Evolutionary conservation across 768 basidiomycete genomes (phyloP).

Genomic region (Amanita molliuscula): DNA sequence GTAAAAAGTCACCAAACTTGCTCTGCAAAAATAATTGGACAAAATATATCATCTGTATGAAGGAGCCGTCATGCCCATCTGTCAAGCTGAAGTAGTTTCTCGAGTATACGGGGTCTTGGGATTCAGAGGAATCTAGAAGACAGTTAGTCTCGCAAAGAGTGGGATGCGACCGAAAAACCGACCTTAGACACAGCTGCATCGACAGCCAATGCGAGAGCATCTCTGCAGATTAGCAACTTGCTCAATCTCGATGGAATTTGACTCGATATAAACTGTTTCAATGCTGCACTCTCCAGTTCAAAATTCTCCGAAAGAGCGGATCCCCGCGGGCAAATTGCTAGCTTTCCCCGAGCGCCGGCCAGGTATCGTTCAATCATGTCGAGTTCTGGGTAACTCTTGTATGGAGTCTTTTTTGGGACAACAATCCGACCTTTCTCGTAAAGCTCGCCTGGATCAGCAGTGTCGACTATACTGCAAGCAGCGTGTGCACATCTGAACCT

Average conservation of each 20-base stretch:
- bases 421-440: not conserved
- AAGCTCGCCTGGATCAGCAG: not conserved
- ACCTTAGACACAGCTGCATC: not conserved
- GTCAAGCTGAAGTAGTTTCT: no score
- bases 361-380: not conserved
- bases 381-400: not conserved
- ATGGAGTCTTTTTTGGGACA: not conserved
- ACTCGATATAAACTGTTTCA: not conserved
- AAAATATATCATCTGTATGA: no score
- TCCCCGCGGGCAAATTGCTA: not conserved
- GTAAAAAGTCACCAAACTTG: no score
- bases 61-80: no score
- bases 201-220: not conserved
- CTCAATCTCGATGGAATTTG: not conserved
- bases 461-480: not conserved
- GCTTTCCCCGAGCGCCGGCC: not conserved
- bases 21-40: no score
- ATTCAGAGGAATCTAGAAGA: not conserved
- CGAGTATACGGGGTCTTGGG: not conserved
- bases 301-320: not conserved
- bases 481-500: not conserved
- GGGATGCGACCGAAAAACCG: not conserved
- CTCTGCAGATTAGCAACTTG: not conserved
- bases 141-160: not conserved
- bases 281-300: not conserved